Evolutionary conservation across 179 eudicot species (phyloP), one percentile per base, ranked within the genome.

Genomic region (Drosera spatulata): DNA sequence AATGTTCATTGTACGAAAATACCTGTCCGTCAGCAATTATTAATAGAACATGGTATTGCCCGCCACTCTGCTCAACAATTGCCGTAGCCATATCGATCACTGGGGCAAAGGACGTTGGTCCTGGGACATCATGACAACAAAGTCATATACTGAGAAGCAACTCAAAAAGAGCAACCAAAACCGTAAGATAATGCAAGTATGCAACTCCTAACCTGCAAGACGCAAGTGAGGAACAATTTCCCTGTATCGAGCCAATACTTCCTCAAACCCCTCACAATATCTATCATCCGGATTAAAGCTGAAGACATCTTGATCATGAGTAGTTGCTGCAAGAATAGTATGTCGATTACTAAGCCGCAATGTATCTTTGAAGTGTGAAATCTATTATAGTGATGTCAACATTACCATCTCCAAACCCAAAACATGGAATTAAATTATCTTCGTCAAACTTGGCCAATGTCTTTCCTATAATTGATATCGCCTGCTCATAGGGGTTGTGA

Each of bases 11-110:
- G 33, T 22, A 22, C 1, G 33, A 22, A 50, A 41, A 22, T 73
- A 93, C 99, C 99, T 93, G 99, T 54, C 99, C 99, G 71, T 93
- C 99, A 8, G 99, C 99, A 70, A 93, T 93, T 51, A 93, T 90
- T 68, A 93, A 60, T 71, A 90, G 77, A 62, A 93, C 99, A 75
- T 93, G 99, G 73, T 93, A 93, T 61, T 86, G 99, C 46, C 99
- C 99, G 55, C 87, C 84, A 69, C 94, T 93, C 66, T 90, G 88
- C 81, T 93, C 99, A 37, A 90, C 97, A 69, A 93, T 86, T 61
- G 97, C 83, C 69, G 79, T 81, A 59, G 95, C 99, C 95, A 80
- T 90, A 77, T 93, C 97, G 58, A 93, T 85, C 41, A 90, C 63
- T 50, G 99, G 99, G 45, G 97, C 97, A 78, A 93, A 93, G 14